These are phyloP conservation scores for Chlorella sp. DNA, from an alignment of 139 green algal genomes.

Conservation along the genomic window DNA sequence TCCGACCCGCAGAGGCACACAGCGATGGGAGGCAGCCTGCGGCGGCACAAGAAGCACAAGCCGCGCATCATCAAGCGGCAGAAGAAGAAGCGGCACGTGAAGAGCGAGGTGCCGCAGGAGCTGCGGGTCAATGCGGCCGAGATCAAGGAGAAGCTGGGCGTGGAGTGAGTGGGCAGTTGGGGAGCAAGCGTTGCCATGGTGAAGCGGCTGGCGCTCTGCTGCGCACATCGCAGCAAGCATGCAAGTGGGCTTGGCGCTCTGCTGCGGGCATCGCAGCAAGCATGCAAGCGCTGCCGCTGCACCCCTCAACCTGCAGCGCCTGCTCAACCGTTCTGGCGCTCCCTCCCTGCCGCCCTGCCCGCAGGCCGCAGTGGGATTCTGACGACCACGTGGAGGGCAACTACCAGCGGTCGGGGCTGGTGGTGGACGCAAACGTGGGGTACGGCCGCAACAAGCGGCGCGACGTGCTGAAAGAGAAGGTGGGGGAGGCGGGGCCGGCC, in stretches of 20 bases:
- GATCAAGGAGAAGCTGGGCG: constrained; percentile 40
- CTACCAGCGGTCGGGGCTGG: constrained; percentile 35
- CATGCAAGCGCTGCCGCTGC: background rate
- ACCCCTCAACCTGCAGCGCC: background rate
- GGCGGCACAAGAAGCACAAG: constrained; percentile 35
- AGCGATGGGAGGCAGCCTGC: constrained; percentile 38
- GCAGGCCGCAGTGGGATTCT: constrained; percentile 31
- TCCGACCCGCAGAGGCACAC: background rate
- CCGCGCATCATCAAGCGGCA: constrained; percentile 34
- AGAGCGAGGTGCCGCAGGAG: constrained; percentile 36
- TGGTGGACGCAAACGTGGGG: constrained; percentile 40
- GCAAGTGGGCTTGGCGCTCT: background rate
- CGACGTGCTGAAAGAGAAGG: constrained; percentile 30
- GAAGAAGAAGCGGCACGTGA: constrained; percentile 33
- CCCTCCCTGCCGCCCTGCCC: background rate
- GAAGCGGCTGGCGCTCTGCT: too few species aligned
- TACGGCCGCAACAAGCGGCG: constrained; percentile 37
- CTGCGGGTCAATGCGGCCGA: constrained; percentile 1
- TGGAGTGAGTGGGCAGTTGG: constrained; percentile 15
- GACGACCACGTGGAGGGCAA: constrained; percentile 35
- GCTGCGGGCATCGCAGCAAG: too few species aligned
- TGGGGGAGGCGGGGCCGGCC: too few species aligned
- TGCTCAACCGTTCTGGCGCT: background rate
- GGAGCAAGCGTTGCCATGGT: background rate
- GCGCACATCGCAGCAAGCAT: background rate